phyloP scores from a whole-genome alignment of 371 early-diverging fungal genomes.

The Rhizopus microsporus region DNA sequence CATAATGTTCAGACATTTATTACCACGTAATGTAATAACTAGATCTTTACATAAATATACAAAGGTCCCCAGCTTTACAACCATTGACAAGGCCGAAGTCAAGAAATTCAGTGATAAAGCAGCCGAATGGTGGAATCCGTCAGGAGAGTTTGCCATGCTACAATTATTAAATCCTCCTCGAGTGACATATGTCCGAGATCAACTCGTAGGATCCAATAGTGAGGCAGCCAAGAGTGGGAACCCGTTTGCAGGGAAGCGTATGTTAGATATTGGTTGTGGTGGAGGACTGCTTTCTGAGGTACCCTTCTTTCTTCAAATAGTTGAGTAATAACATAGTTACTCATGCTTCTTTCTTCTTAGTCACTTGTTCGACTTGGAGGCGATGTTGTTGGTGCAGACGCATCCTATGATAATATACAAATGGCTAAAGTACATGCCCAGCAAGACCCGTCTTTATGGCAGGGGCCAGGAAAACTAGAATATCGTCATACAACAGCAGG shows the following conservation, averaged over 20 bases:
- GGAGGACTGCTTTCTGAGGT: constrained; percentile 92
- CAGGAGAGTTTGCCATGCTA: constrained; percentile 84
- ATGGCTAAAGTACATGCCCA: constrained; percentile 78
- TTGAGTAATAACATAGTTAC: background rate
- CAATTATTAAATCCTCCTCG: constrained; percentile 91
- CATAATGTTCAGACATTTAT: constrained; percentile 1
- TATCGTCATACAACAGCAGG: constrained; percentile 76
- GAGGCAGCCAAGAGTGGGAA: constrained; percentile 19
- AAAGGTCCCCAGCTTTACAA: constrained; percentile 25
- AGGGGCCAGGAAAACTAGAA: constrained; percentile 57
- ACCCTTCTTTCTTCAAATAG: constrained; percentile 1
- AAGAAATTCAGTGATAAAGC: constrained; percentile 79
- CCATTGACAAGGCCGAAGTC: constrained; percentile 77
- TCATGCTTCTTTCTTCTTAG: constrained; percentile 31
- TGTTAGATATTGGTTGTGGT: constrained; percentile 96
- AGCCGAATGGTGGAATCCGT: constrained; percentile 91
- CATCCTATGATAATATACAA: constrained; percentile 77
- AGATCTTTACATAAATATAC: background rate
- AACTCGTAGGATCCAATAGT: constrained; percentile 29
- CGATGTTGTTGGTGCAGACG: constrained; percentile 83
- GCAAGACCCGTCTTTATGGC: constrained; percentile 62
- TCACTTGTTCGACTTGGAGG: constrained; percentile 84
- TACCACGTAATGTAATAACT: background rate
- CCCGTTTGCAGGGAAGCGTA: constrained; percentile 63
- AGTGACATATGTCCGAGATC: constrained; percentile 75